Evolutionary conservation across 805 yeast species (phyloP).

Genomic region (Lipomyces sp.): DNA sequence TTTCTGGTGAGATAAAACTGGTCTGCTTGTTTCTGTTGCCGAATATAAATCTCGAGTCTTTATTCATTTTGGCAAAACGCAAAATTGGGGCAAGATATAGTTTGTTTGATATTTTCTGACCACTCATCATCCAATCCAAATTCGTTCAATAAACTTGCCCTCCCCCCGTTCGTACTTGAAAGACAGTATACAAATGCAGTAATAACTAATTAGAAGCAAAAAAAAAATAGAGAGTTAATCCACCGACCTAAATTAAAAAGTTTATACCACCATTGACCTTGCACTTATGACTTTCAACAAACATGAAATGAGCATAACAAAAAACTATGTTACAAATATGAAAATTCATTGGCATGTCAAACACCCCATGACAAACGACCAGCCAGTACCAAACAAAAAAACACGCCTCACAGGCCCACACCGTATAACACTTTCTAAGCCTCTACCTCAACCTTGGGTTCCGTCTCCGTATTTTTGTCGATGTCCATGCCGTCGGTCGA

Average conservation of each 20-base stretch:
- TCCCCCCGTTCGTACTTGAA: too few relatives aligned
- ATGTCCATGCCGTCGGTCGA: constrained; percentile 4
- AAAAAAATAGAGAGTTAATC: background rate
- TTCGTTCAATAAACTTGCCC: too few relatives aligned
- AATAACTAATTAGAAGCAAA: background rate
- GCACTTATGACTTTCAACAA: background rate
- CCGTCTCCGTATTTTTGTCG: background rate
- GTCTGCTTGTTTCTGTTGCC: too few relatives aligned
- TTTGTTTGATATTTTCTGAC: too few relatives aligned
- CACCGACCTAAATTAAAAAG: background rate
- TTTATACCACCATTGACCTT: background rate
- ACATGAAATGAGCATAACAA: background rate
- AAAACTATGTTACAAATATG: background rate
- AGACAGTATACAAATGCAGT: background rate
- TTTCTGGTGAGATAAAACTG: too few relatives aligned
- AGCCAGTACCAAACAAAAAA: background rate
- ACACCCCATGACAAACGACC: too few relatives aligned
- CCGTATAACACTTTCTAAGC: background rate
- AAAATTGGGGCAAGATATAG: too few relatives aligned
- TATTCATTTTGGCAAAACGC: too few relatives aligned
- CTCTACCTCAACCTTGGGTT: background rate
- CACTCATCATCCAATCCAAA: too few relatives aligned
- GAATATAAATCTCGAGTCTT: too few relatives aligned
- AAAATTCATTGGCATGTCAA: background rate
- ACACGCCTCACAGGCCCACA: background rate